These are phyloP conservation scores for Paraphaeosphaeria sporulosa DNA, from an alignment of 2,329 filamentous ascomycete genomes.

Conservation along the genomic window DNA sequence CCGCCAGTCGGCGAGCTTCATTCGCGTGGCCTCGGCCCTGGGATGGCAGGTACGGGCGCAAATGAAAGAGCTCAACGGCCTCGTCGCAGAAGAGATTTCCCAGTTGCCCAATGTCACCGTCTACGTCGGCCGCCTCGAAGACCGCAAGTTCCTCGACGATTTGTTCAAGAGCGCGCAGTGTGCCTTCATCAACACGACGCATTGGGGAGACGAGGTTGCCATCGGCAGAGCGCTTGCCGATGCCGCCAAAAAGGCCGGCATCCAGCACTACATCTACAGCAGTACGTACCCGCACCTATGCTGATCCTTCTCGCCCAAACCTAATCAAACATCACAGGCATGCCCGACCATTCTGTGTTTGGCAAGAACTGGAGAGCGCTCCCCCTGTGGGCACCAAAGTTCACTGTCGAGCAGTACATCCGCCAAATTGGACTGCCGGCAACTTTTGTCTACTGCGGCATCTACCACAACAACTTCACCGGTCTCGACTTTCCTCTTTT, in stretches of 20 bases:
- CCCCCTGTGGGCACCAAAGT: slow-evolving; percentile 91
- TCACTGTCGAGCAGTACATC: slow-evolving; percentile 90
- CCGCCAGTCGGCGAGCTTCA: slow-evolving; percentile 92
- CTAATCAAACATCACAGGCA: slow-evolving; percentile 47
- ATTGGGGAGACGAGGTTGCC: slow-evolving; percentile 91
- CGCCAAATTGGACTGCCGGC: slow-evolving; percentile 81
- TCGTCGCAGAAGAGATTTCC: slow-evolving; percentile 87
- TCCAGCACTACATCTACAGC: slow-evolving; percentile 94
- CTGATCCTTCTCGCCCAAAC: neutral
- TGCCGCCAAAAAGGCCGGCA: slow-evolving; percentile 81
- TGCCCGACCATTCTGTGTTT: slow-evolving; percentile 91
- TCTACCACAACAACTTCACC: slow-evolving; percentile 99
- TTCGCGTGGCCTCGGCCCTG: slow-evolving; percentile 90
- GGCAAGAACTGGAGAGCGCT: slow-evolving; percentile 79
- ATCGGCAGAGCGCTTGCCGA: slow-evolving; percentile 90
- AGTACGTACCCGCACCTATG: slow-evolving; percentile 53
- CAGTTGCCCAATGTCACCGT: slow-evolving; percentile 82
- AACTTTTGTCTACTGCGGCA: slow-evolving; percentile 94
- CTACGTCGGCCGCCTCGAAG: slow-evolving; percentile 69
- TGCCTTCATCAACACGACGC: slow-evolving; percentile 97
- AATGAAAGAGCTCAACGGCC: slow-evolving; percentile 83
- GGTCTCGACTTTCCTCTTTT: slow-evolving; percentile 91
- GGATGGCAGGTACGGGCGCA: slow-evolving; percentile 94
- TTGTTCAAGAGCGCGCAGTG: slow-evolving; percentile 85
- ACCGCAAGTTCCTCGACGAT: slow-evolving; percentile 78